Evolutionary conservation across 169 alveolate genomes (phyloP).

Genomic region (Amoebophrya sp.): DNA sequence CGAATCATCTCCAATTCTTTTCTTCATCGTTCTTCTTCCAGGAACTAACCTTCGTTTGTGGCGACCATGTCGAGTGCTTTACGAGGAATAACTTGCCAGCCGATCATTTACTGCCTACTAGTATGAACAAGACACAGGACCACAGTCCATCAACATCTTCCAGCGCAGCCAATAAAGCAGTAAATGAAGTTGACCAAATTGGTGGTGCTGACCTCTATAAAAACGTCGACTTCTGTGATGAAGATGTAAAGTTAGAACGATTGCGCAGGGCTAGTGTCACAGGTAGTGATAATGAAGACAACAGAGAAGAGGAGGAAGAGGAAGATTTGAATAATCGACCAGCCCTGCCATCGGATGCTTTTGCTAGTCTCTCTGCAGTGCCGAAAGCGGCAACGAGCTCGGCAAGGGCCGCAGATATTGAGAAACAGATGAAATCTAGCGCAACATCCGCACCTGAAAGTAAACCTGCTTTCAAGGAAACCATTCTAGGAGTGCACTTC

Average conservation of each 20-base stretch:
- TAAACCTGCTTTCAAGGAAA: too few relatives aligned
- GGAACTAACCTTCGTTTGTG: neutral
- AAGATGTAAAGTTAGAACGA: neutral
- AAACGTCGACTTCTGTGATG: neutral
- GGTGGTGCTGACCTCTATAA: neutral
- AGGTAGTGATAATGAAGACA: too few relatives aligned
- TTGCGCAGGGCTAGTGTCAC: too few relatives aligned
- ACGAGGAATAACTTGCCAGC: neutral
- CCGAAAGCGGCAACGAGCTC: too few relatives aligned
- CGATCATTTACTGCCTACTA: neutral
- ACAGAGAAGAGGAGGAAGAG: too few relatives aligned
- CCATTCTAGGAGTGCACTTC: too few relatives aligned
- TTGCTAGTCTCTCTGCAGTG: neutral
- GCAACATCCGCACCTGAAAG: too few relatives aligned
- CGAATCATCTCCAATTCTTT: too few relatives aligned
- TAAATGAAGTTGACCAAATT: neutral
- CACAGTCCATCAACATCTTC: neutral
- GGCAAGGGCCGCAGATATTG: too few relatives aligned
- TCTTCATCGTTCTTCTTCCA: too few relatives aligned
- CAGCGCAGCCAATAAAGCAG: neutral
- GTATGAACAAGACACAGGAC: neutral
- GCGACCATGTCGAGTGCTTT: neutral
- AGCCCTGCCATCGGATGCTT: neutral
- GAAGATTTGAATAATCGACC: neutral
- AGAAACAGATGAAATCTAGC: too few relatives aligned